Conservation (phyloP, 108 stramenopile genomes). For the Pseudonitzschia delicatissima region DNA sequence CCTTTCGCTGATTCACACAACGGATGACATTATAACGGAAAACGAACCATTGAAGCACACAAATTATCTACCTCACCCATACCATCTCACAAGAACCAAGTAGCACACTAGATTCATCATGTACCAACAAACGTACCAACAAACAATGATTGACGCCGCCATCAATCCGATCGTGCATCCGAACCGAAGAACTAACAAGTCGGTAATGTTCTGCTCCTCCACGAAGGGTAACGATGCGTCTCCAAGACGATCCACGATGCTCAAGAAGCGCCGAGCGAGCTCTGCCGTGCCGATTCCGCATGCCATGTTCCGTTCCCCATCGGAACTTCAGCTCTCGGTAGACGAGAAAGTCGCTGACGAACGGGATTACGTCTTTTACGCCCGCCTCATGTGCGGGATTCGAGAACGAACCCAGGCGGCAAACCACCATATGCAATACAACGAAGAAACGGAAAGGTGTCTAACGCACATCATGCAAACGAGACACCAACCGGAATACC, state of each 20-base stretch:
- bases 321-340: not conserved
- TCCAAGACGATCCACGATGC: not conserved
- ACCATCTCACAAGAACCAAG: too few species aligned
- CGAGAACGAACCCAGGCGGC: slow-evolving; percentile 1
- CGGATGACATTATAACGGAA: too few species aligned
- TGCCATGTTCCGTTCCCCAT: not conserved
- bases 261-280: not conserved
- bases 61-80: too few species aligned
- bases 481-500: not conserved
- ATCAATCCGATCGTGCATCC: too few species aligned
- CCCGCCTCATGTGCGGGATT: slow-evolving; percentile 46
- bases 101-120: too few species aligned
- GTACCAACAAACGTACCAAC: too few species aligned
- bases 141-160: too few species aligned
- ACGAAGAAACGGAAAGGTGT: slow-evolving; percentile 3
- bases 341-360: slow-evolving; percentile 46
- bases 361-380: slow-evolving; percentile 43
- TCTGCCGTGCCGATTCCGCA: not conserved
- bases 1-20: too few species aligned
- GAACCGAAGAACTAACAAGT: too few species aligned
- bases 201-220: not conserved
- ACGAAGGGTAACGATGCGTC: not conserved
- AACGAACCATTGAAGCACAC: too few species aligned
- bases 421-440: not conserved
- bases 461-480: slow-evolving; percentile 11